phyloP scores from a whole-genome alignment of 805 yeast species.

The Jamesozyma rosinii region DNA sequence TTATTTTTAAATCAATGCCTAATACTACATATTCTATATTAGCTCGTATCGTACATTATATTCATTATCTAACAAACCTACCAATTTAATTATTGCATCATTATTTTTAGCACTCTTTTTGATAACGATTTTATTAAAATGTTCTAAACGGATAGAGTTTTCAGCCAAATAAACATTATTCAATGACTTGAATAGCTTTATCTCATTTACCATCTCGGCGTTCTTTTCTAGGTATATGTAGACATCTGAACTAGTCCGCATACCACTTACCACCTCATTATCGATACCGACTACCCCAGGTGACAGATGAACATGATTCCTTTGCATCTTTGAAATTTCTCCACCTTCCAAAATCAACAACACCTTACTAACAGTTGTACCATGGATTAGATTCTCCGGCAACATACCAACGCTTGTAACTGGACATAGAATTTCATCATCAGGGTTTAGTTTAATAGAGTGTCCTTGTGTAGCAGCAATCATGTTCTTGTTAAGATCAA shows the following conservation, averaged over 20 bases:
- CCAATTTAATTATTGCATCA: not conserved
- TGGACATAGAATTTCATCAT: conserved; percentile 35
- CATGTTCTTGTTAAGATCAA: conserved; percentile 30
- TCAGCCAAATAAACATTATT: conserved; percentile 68
- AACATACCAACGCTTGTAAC: conserved; percentile 30
- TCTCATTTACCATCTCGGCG: conserved; percentile 34
- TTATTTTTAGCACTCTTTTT: conserved; percentile 2
- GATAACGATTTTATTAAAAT: conserved; percentile 21
- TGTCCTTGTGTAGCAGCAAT: conserved; percentile 97
- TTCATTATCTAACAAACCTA: conserved; percentile 1
- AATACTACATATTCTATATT: not conserved
- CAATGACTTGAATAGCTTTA: conserved; percentile 46
- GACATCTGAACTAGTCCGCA: conserved; percentile 47
- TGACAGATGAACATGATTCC: conserved; percentile 86
- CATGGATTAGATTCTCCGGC: conserved; percentile 62
- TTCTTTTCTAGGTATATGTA: conserved; percentile 53
- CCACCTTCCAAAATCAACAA: conserved; percentile 39
- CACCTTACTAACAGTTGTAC: conserved; percentile 52
- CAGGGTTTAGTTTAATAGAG: conserved; percentile 41
- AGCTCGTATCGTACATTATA: conserved; percentile 10
- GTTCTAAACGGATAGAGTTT: conserved; percentile 37
- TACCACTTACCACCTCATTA: conserved; percentile 57
- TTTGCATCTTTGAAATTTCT: conserved; percentile 56
- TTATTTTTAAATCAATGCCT: not conserved
- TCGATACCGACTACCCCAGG: conserved; percentile 39